phyloP scores from a whole-genome alignment of 2,329 filamentous ascomycete species.

The Clonostachys solani region DNA sequence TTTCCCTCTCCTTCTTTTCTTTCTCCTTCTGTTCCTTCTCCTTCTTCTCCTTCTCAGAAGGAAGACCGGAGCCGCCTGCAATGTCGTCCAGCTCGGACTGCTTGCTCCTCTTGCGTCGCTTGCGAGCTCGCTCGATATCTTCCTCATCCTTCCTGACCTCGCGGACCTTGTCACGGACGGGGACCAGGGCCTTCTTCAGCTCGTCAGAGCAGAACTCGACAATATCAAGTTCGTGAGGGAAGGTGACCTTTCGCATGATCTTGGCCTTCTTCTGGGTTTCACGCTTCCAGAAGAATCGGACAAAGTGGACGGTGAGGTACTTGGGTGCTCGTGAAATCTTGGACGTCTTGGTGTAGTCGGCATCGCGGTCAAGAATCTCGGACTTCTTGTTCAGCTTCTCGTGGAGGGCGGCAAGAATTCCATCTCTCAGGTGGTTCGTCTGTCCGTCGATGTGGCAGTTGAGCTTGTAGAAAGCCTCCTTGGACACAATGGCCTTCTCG shows the following conservation, averaged over 20 bases:
- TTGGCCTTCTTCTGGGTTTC: constrained; percentile 98
- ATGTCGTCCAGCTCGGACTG: constrained; percentile 40
- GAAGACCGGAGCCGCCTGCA: constrained; percentile 38
- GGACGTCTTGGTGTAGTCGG: constrained; percentile 86
- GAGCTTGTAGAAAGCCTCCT: constrained; percentile 83
- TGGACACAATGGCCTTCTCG: constrained; percentile 63
- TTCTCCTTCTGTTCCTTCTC: constrained; percentile 45
- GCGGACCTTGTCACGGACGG: constrained; percentile 93
- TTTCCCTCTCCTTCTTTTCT: constrained; percentile 35
- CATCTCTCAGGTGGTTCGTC: constrained; percentile 88
- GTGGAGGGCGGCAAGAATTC: constrained; percentile 74
- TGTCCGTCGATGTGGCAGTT: constrained; percentile 90
- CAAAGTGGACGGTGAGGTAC: constrained; percentile 94
- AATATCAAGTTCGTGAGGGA: constrained; percentile 87
- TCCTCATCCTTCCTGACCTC: constrained; percentile 94
- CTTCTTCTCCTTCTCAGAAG: constrained; percentile 46
- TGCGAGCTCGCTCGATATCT: constrained; percentile 85
- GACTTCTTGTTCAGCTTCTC: constrained; percentile 93
- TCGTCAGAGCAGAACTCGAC: constrained; percentile 95
- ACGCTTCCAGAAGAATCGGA: constrained; percentile 96
- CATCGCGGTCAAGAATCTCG: constrained; percentile 69
- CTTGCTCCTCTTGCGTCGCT: constrained; percentile 74
- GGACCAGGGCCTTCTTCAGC: constrained; percentile 75
- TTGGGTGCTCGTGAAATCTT: constrained; percentile 87
- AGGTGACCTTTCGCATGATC: constrained; percentile 98